Percentiles rank a stretch among this genome's conserved stretches.
These are phyloP conservation scores for Entrophospora sp. DNA, from an alignment of 192 early-diverging fungal species.

Conservation along the genomic window DNA sequence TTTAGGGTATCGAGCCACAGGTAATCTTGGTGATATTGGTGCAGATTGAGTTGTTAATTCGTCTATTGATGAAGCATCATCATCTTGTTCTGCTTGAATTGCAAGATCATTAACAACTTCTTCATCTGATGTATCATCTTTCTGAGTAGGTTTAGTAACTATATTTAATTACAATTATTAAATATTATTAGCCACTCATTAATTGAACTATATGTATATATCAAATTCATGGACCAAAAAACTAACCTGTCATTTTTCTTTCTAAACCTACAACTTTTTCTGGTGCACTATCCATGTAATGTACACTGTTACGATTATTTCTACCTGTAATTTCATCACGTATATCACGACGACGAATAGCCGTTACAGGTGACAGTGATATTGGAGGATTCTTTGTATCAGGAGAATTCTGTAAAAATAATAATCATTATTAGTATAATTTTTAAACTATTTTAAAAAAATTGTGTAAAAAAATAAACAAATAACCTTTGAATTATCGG, in stretches of 20 bases:
- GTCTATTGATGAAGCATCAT: not conserved
- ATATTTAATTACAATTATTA: too few relatives aligned
- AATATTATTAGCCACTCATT: not conserved
- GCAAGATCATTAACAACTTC: constrained; percentile 36
- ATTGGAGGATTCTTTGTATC: too few relatives aligned
- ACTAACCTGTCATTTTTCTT: constrained; percentile 28
- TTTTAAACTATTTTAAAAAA: too few relatives aligned
- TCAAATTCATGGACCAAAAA: not conserved
- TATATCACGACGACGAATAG: not conserved
- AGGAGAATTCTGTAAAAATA: too few relatives aligned
- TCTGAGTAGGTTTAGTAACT: not conserved
- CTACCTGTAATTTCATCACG: constrained; percentile 26
- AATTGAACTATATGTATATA: too few relatives aligned
- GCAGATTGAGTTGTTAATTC: not conserved
- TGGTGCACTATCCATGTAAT: constrained; percentile 36
- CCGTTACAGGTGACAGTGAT: not conserved
- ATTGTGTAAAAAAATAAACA: too few relatives aligned
- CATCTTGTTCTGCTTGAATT: constrained; percentile 10
- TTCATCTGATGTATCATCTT: constrained; percentile 26
- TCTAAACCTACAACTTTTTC: constrained; percentile 32
- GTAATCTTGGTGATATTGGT: not conserved
- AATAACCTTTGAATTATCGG: too few relatives aligned
- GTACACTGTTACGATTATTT: constrained; percentile 37
- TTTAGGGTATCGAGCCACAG: not conserved
- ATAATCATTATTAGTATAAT: too few relatives aligned